Base-by-base conservation (phyloP, 306 rosid genomes). In the Alnus rubra region DNA sequence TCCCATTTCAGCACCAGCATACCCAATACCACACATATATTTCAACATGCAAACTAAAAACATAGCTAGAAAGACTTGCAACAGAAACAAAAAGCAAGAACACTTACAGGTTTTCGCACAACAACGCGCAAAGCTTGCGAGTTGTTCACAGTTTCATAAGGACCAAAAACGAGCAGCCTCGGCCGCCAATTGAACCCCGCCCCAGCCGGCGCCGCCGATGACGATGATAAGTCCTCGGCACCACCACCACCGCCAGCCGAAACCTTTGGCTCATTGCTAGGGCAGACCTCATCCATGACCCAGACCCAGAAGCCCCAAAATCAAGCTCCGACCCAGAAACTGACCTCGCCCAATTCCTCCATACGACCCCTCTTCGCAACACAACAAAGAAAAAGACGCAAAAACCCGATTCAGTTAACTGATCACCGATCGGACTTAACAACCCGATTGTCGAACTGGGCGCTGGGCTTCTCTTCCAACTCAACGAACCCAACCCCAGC, bases 261-360 rank as follows among this genome's bases (percentile, higher is more conserved):
- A 65, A 76, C 86, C 79, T 84, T 87, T 33, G 83, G 84, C 76
- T 78, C 90, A 88, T 77, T 85, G 75, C 77, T 72, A 80, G 84
- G 80, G 76, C 87, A 76, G 75, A 82, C 91, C 86, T 82, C 98
- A 87, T 92, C 97, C 96, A 92, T 94, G 89, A 80, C 87, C 89
- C 84, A 73, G 77, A 86, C 81, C 77, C 81, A 84, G 75, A 74
- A 67, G 51, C 72, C 70, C 76, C 73, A 74, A 89, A 85, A 82
- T 85, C 83, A 80, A 84, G 82, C 84, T 75, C 84, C 80, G 52
- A 86, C 88, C 81, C 85, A 80, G 54, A 80, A 79, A 76, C 76
- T 82, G 76, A 79, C 79, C 79, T 60, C 76, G 74, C 82, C 83
- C 89, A 81, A 86, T 76, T 73, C 84, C 86, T 78, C 84, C 86